These are phyloP conservation scores for Pestalotiopsis sp. DNA, from an alignment of 2,329 filamentous ascomycete genomes.

Conservation along the genomic window DNA sequence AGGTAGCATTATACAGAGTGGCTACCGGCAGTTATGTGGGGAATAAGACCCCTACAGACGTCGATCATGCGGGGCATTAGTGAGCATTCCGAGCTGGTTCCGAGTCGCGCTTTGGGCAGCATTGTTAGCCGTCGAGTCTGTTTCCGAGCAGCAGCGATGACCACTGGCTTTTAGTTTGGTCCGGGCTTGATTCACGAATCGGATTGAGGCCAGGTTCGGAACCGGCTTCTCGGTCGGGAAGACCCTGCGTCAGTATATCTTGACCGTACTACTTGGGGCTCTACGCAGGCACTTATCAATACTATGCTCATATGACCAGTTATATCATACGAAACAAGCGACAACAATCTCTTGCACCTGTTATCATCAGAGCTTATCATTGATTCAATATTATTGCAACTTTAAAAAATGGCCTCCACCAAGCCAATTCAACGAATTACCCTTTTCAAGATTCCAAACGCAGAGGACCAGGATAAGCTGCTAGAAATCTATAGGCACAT, in stretches of 20 bases:
- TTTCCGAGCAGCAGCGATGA: not conserved
- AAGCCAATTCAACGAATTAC: constrained; percentile 49
- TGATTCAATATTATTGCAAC: not conserved
- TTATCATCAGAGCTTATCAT: not conserved
- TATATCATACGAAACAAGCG: not conserved
- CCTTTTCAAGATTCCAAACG: constrained; percentile 55
- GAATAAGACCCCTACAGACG: not conserved
- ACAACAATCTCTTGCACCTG: not conserved
- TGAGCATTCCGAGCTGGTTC: not conserved
- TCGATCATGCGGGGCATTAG: not conserved
- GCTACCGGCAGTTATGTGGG: not conserved
- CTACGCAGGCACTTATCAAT: not conserved
- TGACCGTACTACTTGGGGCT: not conserved
- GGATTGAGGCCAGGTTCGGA: not conserved
- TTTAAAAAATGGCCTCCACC: not conserved
- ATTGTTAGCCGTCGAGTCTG: not conserved
- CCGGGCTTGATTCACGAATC: not conserved
- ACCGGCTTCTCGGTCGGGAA: not conserved
- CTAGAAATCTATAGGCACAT: constrained; percentile 47
- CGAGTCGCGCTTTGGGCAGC: not conserved
- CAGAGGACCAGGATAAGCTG: constrained; percentile 45
- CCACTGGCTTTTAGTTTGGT: not conserved
- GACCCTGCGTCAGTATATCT: not conserved
- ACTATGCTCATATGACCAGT: not conserved
- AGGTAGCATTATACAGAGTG: not conserved